A percentile compares a stretch with the other conserved stretches of the same genome.
Evolutionary conservation across 306 rosid genomes (phyloP).

Genomic region (Oemleria cerasiformis): DNA sequence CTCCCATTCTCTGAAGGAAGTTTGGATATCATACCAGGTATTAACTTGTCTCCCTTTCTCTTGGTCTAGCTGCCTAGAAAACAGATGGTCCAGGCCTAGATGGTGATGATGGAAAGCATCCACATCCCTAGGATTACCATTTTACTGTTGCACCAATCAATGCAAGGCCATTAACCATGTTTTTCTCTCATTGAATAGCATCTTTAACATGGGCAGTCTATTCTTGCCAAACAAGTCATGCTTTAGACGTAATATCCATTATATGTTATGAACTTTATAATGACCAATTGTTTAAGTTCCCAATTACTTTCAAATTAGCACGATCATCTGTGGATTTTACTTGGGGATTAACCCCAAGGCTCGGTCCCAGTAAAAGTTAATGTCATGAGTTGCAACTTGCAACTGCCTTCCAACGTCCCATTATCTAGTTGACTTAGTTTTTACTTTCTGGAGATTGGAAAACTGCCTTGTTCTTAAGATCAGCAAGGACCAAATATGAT

Average conservation of each 20-base stretch:
- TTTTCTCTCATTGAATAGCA: neutral
- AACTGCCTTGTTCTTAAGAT: no score
- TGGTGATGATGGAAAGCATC: constrained; percentile 1
- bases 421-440: no score
- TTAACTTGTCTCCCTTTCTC: neutral
- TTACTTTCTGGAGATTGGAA: no score
- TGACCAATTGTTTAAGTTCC: constrained; percentile 1
- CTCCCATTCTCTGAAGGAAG: constrained; percentile 84
- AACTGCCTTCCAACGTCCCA: no score
- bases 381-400: no score
- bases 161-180: neutral
- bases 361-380: no score
- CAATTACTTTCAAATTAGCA: neutral
- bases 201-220: neutral
- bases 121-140: neutral
- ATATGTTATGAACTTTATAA: neutral
- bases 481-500: no score
- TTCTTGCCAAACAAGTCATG: neutral
- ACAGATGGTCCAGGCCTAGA: neutral
- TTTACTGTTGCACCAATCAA: neutral
- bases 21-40: constrained; percentile 96
- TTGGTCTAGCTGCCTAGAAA: neutral
- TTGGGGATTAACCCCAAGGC: no score
- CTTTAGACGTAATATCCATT: neutral
- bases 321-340: neutral